Percentiles rank a stretch among this genome's conserved stretches.
These are phyloP conservation scores for Globisporangium cederbergense DNA, from an alignment of 352 stramenopile species.

Conservation along the genomic window DNA sequence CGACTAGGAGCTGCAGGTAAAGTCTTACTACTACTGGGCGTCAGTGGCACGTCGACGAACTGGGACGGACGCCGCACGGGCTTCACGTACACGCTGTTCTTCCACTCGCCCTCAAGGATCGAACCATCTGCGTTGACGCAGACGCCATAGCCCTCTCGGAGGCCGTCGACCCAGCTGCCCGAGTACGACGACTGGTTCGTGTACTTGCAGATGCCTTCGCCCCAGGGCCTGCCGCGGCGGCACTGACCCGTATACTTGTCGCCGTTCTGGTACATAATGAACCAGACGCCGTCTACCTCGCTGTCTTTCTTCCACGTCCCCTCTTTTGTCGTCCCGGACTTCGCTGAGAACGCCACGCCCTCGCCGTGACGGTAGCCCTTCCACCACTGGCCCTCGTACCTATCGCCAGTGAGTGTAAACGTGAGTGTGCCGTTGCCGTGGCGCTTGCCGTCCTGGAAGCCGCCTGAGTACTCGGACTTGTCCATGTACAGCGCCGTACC, in stretches of 20 bases:
- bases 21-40: constrained; percentile 6
- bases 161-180: constrained; percentile 74
- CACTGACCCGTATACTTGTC: constrained; percentile 75
- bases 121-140: constrained; percentile 54
- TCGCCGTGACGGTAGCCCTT: constrained; percentile 67
- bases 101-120: constrained; percentile 73
- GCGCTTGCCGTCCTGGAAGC: constrained; percentile 64
- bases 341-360: constrained; percentile 45
- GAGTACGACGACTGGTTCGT: constrained; percentile 89
- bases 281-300: constrained; percentile 64
- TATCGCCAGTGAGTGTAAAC: constrained; percentile 31
- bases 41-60: constrained; percentile 67
- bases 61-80: constrained; percentile 31
- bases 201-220: constrained; percentile 88
- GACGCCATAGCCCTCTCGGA: constrained; percentile 74
- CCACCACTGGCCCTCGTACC: constrained; percentile 77
- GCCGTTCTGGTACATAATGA: constrained; percentile 64
- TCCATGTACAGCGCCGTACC: constrained; percentile 85
- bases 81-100: constrained; percentile 64
- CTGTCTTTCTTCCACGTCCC: constrained; percentile 59
- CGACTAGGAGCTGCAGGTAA: constrained; percentile 6
- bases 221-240: constrained; percentile 56
- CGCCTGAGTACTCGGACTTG: constrained; percentile 87
- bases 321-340: constrained; percentile 62
- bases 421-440: constrained; percentile 68